Base-by-base conservation (phyloP, 1,139 yeast genomes). In the Suhomyces wounanorum region DNA sequence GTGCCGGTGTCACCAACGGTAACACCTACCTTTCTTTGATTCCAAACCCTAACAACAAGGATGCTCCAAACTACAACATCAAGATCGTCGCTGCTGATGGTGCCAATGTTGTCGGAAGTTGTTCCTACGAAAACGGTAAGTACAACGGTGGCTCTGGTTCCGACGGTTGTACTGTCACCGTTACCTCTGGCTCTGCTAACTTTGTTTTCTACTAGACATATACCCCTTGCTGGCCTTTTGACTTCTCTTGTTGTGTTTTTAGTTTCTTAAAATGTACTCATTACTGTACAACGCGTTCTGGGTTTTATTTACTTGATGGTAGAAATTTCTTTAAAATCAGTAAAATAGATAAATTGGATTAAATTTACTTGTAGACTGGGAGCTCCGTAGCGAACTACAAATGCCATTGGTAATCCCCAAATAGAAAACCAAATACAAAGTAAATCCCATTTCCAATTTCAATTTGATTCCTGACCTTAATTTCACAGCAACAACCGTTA, bases 141-240 rank as follows among this genome's bases (percentile, higher is more conserved):
- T 87, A 82, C 75, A 76, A 75, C 57, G 89, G 89, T 59, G 63
- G 45, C 30, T 31, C 69, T 54, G 88, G 89, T 53, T 53, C 82
- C 23, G 90, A 85, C 63, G 94, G 94, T 58, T 87, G 94, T 78
- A 87, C 94, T 47, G 87, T 84, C 57, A 82, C 87, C 55, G 89
- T 87, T 52, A 77, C 82, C 46, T 66, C 73, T 41, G 94, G 94
- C 69, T 69, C 70, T 50, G 92, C 91, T 58, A 76, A 84, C 65
- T 86, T 84, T 68, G 88, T 86, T 58, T 77, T 83, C 59, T 87
- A 85, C 76, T 66, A 59, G 52, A 77, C 42, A n/a, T 37, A 43
- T 43, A 47, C 45, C 45, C 50, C 49, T 26, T 25, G 37, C 37
- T 36, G 38, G 23, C 40, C 36, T 48, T 48, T 37, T 44, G 48